Evolutionary conservation across 2,329 filamentous ascomycete genomes (phyloP).

Genomic region (Hawksworthiomyces lignivorus): DNA sequence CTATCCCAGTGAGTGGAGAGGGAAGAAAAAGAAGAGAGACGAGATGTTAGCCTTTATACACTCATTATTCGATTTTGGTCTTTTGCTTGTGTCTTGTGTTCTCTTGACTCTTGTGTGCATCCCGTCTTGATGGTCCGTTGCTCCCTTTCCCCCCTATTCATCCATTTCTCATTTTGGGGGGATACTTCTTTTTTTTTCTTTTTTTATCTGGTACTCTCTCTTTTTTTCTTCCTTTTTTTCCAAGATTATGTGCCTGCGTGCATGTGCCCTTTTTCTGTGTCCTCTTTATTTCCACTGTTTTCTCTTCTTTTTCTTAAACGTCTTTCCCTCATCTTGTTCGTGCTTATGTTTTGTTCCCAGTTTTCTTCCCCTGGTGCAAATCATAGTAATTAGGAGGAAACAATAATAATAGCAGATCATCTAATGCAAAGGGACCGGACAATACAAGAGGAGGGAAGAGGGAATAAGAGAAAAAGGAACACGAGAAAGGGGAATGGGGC

Average conservation of each 20-base stretch:
- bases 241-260: no score
- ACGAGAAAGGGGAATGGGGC: background rate
- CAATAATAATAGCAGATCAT: conserved; percentile 4
- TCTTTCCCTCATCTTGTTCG: background rate
- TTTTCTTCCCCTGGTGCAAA: conserved; percentile 1
- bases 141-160: no score
- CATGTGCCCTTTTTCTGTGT: background rate
- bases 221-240: no score
- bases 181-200: background rate
- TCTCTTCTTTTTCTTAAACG: background rate
- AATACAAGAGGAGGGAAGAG: background rate
- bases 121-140: no score
- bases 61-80: background rate
- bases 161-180: no score
- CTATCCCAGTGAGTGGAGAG: background rate
- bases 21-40: background rate
- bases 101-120: no score
- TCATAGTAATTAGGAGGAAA: conserved; percentile 5
- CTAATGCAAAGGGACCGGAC: conserved; percentile 4
- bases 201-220: background rate
- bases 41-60: conserved; percentile 5
- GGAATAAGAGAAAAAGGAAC: background rate
- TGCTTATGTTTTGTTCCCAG: conserved; percentile 5
- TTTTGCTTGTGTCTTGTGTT: background rate
- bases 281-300: background rate